Evolutionary conservation across 2,329 filamentous ascomycete genomes (phyloP).

Genomic region (Grosmannia huntii): DNA sequence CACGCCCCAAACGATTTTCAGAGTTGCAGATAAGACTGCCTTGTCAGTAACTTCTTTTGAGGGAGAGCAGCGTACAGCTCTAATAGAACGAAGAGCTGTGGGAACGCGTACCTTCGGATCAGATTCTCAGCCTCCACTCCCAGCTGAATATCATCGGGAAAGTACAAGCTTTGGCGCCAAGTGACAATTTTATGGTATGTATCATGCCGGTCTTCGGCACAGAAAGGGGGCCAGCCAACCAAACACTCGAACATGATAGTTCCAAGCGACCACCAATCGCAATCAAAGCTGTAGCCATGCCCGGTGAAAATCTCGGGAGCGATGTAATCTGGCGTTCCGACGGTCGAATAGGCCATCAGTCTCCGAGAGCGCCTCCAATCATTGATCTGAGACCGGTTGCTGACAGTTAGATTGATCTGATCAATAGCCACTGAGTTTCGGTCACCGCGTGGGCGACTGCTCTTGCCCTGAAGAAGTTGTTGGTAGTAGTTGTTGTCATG

Average conservation of each 20-base stretch:
- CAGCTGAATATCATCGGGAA: conserved; percentile 87
- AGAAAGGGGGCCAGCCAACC: conserved; percentile 98
- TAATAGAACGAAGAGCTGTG: neutral
- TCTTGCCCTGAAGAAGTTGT: conserved; percentile 76
- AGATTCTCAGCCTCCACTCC: conserved; percentile 82
- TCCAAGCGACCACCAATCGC: conserved; percentile 98
- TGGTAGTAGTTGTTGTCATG: conserved; percentile 99
- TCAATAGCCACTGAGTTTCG: conserved; percentile 91
- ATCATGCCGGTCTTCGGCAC: conserved; percentile 91
- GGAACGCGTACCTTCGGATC: conserved; percentile 64
- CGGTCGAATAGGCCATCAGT: conserved; percentile 94
- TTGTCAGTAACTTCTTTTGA: neutral
- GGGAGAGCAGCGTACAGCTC: neutral
- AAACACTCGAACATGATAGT: conserved; percentile 99
- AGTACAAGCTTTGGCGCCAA: conserved; percentile 91
- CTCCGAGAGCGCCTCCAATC: conserved; percentile 95
- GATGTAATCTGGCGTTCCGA: conserved; percentile 97
- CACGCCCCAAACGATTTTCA: conserved; percentile 77
- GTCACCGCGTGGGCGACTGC: conserved; percentile 60
- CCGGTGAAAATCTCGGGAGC: conserved; percentile 96
- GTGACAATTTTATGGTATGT: conserved; percentile 99
- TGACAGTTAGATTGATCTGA: conserved; percentile 95
- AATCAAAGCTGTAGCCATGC: conserved; percentile 90
- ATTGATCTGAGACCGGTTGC: conserved; percentile 95
- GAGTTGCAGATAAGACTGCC: conserved; percentile 85